Percentiles rank a stretch among this genome's conserved stretches.
Conservation (phyloP, 2,329 filamentous ascomycete species). For the Aspergillus sp. region DNA sequence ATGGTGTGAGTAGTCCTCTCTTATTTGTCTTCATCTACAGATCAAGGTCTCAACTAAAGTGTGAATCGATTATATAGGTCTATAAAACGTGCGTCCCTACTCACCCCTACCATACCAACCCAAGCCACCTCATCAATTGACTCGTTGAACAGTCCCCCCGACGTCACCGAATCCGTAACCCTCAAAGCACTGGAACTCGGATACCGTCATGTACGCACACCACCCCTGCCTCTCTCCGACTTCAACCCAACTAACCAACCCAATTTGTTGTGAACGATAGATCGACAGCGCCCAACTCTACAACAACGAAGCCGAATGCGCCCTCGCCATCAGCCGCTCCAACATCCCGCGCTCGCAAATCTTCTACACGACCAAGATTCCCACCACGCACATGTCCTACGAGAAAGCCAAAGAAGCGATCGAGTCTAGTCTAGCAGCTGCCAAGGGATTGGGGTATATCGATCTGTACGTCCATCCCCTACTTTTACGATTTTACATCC, state of each 20-base stretch:
- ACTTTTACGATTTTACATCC: too few relatives aligned
- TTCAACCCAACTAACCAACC: background rate
- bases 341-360: conserved; percentile 56
- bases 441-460: conserved; percentile 66
- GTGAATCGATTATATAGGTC: conserved; percentile 26
- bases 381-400: conserved; percentile 58
- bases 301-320: conserved; percentile 59
- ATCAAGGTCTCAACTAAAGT: too few relatives aligned
- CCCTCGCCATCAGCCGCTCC: conserved; percentile 54
- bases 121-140: background rate
- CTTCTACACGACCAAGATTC: conserved; percentile 66
- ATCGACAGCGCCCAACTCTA: conserved; percentile 62
- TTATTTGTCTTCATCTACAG: too few relatives aligned
- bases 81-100: conserved; percentile 40
- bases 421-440: conserved; percentile 61
- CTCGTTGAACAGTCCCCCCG: conserved; percentile 49
- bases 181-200: conserved; percentile 57
- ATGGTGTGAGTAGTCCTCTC: conserved; percentile 33
- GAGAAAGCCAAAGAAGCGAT: conserved; percentile 65
- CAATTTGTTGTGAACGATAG: conserved; percentile 26
- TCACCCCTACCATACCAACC: background rate
- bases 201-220: conserved; percentile 56
- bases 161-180: conserved; percentile 59
- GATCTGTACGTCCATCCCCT: conserved; percentile 53
- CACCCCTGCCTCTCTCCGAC: background rate